These are phyloP conservation scores for Pyrenophora tritici-repentis DNA, from an alignment of 2,329 filamentous ascomycete species.

Conservation along the genomic window DNA sequence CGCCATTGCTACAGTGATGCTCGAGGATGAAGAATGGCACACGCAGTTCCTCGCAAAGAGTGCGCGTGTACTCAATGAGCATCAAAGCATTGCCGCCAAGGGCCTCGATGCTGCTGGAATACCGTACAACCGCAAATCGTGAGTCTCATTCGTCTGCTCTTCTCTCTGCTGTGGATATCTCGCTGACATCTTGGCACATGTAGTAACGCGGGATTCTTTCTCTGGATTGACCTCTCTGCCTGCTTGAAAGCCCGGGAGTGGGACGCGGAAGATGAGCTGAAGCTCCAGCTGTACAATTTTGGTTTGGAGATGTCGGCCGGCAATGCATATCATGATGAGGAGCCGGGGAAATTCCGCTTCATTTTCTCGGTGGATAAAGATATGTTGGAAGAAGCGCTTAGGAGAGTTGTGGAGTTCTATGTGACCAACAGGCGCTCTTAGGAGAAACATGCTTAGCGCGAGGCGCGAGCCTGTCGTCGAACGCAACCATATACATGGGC, in stretches of 20 bases:
- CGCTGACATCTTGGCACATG: constrained; percentile 17
- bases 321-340: constrained; percentile 43
- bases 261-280: constrained; percentile 33
- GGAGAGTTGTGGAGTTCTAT: constrained; percentile 17
- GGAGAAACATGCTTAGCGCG: too few species aligned
- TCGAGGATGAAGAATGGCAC: constrained; percentile 26
- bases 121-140: constrained; percentile 4
- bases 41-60: constrained; percentile 1
- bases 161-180: neutral
- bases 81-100: neutral
- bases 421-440: neutral
- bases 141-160: neutral
- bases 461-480: too few species aligned
- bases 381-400: constrained; percentile 44
- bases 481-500: too few species aligned
- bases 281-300: constrained; percentile 17
- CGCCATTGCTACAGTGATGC: constrained; percentile 23
- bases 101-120: constrained; percentile 4
- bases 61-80: neutral
- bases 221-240: constrained; percentile 57
- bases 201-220: constrained; percentile 62
- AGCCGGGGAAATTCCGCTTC: constrained; percentile 51
- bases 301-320: constrained; percentile 30
- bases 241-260: constrained; percentile 14
- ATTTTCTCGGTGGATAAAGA: constrained; percentile 47